A percentile compares a stretch with the other conserved stretches of the same genome.
These are phyloP conservation scores for Hordeum marinum DNA, from an alignment of 176 grass and related monocot species.

Conservation along the genomic window DNA sequence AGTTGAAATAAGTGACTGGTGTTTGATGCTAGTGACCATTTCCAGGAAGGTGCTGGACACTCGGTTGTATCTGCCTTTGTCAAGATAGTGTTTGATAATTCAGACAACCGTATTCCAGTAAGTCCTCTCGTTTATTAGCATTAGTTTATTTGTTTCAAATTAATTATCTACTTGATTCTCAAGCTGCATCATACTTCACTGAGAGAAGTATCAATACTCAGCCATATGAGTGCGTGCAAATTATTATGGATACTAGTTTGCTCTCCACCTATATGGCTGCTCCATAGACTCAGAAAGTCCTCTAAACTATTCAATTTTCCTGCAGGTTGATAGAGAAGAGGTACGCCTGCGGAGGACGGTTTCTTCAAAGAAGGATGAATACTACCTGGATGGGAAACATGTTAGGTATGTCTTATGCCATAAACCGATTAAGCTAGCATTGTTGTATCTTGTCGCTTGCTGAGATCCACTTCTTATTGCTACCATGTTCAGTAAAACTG, in stretches of 20 bases:
- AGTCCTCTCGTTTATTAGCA: constrained; percentile 26
- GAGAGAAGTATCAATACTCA: not conserved
- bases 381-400: constrained; percentile 84
- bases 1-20: constrained; percentile 14
- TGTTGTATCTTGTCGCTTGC: not conserved
- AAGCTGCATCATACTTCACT: not conserved
- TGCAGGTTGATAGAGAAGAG: constrained; percentile 89
- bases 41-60: constrained; percentile 90
- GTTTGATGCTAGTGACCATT: constrained; percentile 30
- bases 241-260: too few species aligned
- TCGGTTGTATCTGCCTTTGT: constrained; percentile 95
- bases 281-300: too few species aligned
- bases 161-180: not conserved
- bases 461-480: not conserved
- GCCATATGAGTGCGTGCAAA: too few species aligned
- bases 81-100: constrained; percentile 94
- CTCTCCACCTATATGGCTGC: too few species aligned
- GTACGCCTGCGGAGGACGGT: constrained; percentile 78
- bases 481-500: constrained; percentile 69
- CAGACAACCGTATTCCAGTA: constrained; percentile 94
- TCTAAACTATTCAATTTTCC: not conserved
- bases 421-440: not conserved
- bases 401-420: constrained; percentile 53
- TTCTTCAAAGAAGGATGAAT: constrained; percentile 92
- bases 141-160: not conserved